Conservation (phyloP, 192 early-diverging fungal genomes). For the Coemansia sp. region DNA sequence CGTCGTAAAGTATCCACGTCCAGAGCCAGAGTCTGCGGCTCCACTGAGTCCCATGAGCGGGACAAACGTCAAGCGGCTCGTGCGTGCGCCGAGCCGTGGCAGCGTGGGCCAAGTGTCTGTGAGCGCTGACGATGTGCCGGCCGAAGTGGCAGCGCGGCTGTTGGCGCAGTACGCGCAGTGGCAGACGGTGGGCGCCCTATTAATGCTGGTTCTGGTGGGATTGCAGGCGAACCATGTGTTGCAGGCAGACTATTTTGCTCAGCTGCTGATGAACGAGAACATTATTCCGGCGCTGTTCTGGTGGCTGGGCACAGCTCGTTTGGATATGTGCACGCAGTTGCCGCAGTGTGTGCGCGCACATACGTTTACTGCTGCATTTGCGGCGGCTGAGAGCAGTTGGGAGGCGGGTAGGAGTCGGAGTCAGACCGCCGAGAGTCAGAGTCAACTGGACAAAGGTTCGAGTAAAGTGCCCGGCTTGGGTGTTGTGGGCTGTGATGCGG, state of each 20-base stretch:
- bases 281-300: constrained; percentile 49
- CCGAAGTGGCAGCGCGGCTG: constrained; percentile 35
- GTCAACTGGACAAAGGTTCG: background rate
- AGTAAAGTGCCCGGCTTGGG: background rate
- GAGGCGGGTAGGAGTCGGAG: background rate
- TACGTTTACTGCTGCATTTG: constrained; percentile 21
- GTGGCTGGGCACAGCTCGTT: constrained; percentile 49
- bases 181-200: constrained; percentile 30
- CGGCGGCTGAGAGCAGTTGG: background rate
- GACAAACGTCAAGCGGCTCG: constrained; percentile 47
- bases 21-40: background rate
- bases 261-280: constrained; percentile 53
- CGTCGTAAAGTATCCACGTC: constrained; percentile 31
- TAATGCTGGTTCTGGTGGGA: constrained; percentile 32
- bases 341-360: constrained; percentile 26
- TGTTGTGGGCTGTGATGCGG: background rate
- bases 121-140: background rate
- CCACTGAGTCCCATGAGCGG: constrained; percentile 34
- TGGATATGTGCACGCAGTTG: constrained; percentile 19
- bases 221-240: constrained; percentile 46
- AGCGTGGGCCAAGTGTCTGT: background rate
- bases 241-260: constrained; percentile 49
- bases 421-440: background rate
- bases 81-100: constrained; percentile 3
- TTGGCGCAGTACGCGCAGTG: constrained; percentile 52